Evolutionary conservation across 306 rosid genomes (phyloP).

Genomic region (Cucurbita pepo): DNA sequence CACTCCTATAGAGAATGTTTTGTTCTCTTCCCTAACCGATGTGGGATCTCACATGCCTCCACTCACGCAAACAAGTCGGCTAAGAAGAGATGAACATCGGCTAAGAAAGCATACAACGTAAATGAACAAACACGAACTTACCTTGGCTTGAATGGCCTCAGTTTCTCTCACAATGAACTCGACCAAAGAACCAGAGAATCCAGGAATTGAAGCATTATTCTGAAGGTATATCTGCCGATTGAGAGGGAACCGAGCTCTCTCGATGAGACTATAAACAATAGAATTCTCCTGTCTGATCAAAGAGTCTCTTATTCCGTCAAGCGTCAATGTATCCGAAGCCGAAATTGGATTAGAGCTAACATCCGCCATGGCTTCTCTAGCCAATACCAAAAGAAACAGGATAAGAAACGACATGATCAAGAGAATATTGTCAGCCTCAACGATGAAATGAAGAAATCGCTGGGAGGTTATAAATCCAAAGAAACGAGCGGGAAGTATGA

Average conservation of each 20-base stretch:
- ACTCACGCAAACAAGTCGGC: too few species aligned
- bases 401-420: conserved; percentile 7
- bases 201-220: conserved; percentile 7
- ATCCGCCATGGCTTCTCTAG: conserved; percentile 17
- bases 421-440: background rate
- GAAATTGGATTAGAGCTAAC: conserved; percentile 2
- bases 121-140: conserved; percentile 1
- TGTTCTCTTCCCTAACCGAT: too few species aligned
- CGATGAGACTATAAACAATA: conserved; percentile 49
- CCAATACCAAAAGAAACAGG: conserved; percentile 18
- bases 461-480: background rate
- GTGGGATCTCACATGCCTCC: too few species aligned
- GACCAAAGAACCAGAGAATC: conserved; percentile 33
- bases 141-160: conserved; percentile 60
- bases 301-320: conserved; percentile 42
- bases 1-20: too few species aligned
- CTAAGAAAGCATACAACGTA: background rate
- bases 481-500: background rate
- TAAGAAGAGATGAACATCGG: background rate
- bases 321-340: conserved; percentile 20
- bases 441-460: background rate
- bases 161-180: conserved; percentile 37
- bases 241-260: conserved; percentile 53
- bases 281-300: conserved; percentile 71
- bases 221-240: conserved; percentile 37